Percentiles rank a stretch among this genome's conserved stretches.
phyloP scores from a whole-genome alignment of 768 basidiomycete genomes.

The Mycena kentingensis region DNA sequence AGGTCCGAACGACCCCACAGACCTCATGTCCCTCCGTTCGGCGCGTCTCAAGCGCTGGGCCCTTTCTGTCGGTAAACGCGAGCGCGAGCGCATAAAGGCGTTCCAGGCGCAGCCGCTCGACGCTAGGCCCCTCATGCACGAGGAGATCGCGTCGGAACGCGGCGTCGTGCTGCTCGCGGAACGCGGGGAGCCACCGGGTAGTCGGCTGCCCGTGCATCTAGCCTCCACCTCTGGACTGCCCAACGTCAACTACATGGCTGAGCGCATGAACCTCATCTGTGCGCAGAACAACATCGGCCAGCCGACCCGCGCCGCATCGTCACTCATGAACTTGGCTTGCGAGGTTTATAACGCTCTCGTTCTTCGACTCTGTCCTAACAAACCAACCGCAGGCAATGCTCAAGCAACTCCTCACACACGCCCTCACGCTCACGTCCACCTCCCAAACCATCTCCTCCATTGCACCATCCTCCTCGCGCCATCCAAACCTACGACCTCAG shows the following conservation, averaged over 20 bases:
- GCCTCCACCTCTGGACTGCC: slow-evolving; percentile 72
- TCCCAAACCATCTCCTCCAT: slow-evolving; percentile 81
- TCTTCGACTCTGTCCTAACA: too few species aligned
- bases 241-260: slow-evolving; percentile 74
- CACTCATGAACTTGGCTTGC: slow-evolving; percentile 74
- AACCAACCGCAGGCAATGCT: slow-evolving; percentile 65
- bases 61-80: slow-evolving; percentile 67
- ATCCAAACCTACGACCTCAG: slow-evolving; percentile 37
- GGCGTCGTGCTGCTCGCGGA: slow-evolving; percentile 66
- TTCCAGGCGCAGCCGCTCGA: slow-evolving; percentile 46
- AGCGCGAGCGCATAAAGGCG: slow-evolving; percentile 68
- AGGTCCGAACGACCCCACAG: slow-evolving; percentile 57
- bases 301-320: slow-evolving; percentile 63
- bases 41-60: slow-evolving; percentile 73
- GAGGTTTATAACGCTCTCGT: slow-evolving; percentile 50
- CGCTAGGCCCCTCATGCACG: slow-evolving; percentile 50
- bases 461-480: slow-evolving; percentile 55
- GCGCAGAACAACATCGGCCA: slow-evolving; percentile 70
- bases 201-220: slow-evolving; percentile 70
- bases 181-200: slow-evolving; percentile 71
- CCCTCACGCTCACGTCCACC: slow-evolving; percentile 72
- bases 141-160: slow-evolving; percentile 73
- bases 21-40: slow-evolving; percentile 58
- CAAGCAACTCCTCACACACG: slow-evolving; percentile 81
- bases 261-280: slow-evolving; percentile 79